A percentile compares a stretch with the other conserved stretches of the same genome.
phyloP scores from a whole-genome alignment of 495 filamentous ascomycete species.

The Hyphodiscus hymeniophilus region DNA sequence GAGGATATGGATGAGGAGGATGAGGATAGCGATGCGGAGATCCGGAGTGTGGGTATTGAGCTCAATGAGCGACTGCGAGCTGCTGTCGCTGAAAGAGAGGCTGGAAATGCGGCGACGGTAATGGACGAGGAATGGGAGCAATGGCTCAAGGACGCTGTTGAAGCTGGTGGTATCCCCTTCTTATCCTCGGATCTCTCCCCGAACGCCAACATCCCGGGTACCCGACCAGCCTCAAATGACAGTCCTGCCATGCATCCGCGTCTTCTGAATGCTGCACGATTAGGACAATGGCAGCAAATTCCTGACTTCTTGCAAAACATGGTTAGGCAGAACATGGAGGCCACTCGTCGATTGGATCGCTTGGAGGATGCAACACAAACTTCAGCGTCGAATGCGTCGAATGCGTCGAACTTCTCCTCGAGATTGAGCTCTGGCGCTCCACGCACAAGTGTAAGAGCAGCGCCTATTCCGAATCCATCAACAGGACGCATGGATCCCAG shows the following conservation, averaged over 20 bases:
- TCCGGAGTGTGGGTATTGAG: conserved; percentile 58
- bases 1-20: conserved; percentile 32
- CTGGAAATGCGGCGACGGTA: conserved; percentile 50
- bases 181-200: conserved; percentile 23
- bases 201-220: conserved; percentile 23
- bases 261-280: conserved; percentile 34
- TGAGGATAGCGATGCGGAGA: conserved; percentile 58
- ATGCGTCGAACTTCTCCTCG: neutral
- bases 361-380: conserved; percentile 3
- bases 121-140: conserved; percentile 79
- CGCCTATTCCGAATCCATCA: neutral
- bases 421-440: conserved; percentile 6
- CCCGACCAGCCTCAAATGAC: conserved; percentile 30
- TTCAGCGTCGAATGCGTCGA: conserved; percentile 1
- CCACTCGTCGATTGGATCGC: conserved; percentile 4
- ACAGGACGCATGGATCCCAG: conserved; percentile 5
- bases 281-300: conserved; percentile 42
- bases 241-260: conserved; percentile 29
- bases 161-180: conserved; percentile 43
- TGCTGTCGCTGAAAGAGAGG: conserved; percentile 55
- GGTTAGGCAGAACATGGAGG: conserved; percentile 29
- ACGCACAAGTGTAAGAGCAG: conserved; percentile 6
- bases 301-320: conserved; percentile 39
- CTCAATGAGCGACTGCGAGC: conserved; percentile 67
- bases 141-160: conserved; percentile 75